Evolutionary conservation across 2,329 filamentous ascomycete species (phyloP).

Genomic region (Xylariaceae sp.): DNA sequence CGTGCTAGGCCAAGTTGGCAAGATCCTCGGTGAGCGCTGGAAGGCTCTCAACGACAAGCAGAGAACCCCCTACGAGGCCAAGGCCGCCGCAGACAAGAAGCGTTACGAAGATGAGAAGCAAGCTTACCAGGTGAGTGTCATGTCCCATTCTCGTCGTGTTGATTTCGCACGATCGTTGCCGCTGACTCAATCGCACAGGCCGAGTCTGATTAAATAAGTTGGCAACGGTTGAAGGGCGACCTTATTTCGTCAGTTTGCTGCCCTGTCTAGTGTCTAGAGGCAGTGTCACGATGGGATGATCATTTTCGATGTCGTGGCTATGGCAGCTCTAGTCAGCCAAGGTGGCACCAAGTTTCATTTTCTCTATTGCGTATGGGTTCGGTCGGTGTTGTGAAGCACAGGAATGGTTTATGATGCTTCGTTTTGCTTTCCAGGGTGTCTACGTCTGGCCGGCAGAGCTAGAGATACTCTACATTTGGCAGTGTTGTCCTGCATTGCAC

Average conservation of each 20-base stretch:
- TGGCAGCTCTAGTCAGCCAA: conserved; percentile 20
- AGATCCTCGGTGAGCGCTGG: conserved; percentile 97
- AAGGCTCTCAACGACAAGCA: conserved; percentile 94
- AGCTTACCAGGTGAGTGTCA: conserved; percentile 71
- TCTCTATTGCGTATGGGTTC: conserved; percentile 31
- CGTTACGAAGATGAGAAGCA: conserved; percentile 98
- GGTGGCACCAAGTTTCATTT: conserved; percentile 29
- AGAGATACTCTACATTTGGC: conserved; percentile 18
- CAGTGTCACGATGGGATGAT: conserved; percentile 30
- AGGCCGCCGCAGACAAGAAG: conserved; percentile 97
- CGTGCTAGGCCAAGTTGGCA: conserved; percentile 79
- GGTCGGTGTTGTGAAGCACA: conserved; percentile 33
- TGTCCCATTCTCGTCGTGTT: neutral
- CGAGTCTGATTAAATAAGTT: conserved; percentile 34
- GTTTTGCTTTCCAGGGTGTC: conserved; percentile 26
- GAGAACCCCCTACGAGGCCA: conserved; percentile 88
- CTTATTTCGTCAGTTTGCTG: conserved; percentile 2
- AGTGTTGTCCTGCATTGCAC: conserved; percentile 16
- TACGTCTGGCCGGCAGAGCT: conserved; percentile 19
- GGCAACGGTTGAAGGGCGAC: neutral
- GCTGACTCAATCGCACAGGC: conserved; percentile 25
- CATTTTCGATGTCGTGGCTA: conserved; percentile 22
- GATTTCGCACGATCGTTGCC: neutral
- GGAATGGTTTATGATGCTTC: conserved; percentile 32
- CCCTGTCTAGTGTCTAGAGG: conserved; percentile 16